These are phyloP conservation scores for Erodium texanum DNA, from an alignment of 441 rosid species.

Conservation along the genomic window DNA sequence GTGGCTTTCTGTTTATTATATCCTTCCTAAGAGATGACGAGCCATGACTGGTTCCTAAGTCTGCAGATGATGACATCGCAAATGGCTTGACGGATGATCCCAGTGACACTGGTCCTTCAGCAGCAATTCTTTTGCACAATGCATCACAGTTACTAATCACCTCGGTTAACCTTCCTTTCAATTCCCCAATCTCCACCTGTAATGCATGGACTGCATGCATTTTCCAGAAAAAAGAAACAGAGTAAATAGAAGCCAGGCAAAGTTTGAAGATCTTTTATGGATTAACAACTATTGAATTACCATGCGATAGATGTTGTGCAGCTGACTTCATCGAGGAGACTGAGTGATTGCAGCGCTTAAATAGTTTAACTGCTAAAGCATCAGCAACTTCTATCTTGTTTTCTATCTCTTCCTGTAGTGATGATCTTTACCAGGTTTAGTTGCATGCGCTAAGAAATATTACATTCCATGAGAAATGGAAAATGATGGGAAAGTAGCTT, in stretches of 20 bases:
- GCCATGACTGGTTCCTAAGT: constrained; percentile 20
- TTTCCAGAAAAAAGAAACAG: constrained; percentile 1
- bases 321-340: constrained; percentile 69
- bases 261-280: background rate
- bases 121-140: constrained; percentile 57
- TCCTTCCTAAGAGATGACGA: constrained; percentile 19
- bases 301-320: constrained; percentile 74
- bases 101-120: constrained; percentile 73
- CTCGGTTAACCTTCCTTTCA: constrained; percentile 78
- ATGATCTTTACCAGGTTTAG: constrained; percentile 18
- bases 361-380: constrained; percentile 80
- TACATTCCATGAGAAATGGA: constrained; percentile 7
- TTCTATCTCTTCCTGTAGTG: constrained; percentile 74
- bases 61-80: constrained; percentile 21
- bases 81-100: constrained; percentile 44
- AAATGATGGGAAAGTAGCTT: constrained; percentile 7
- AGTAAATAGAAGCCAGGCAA: background rate
- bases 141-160: constrained; percentile 72
- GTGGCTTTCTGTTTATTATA: constrained; percentile 21
- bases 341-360: constrained; percentile 64
- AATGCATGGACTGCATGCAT: constrained; percentile 54
- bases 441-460: constrained; percentile 8
- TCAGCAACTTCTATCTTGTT: constrained; percentile 88
- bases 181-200: constrained; percentile 89
- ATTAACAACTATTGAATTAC: constrained; percentile 26